A percentile compares a stretch with the other conserved stretches of the same genome.
These are phyloP conservation scores for Boletus eberwhitei DNA, from an alignment of 768 basidiomycete genomes.

Conservation along the genomic window DNA sequence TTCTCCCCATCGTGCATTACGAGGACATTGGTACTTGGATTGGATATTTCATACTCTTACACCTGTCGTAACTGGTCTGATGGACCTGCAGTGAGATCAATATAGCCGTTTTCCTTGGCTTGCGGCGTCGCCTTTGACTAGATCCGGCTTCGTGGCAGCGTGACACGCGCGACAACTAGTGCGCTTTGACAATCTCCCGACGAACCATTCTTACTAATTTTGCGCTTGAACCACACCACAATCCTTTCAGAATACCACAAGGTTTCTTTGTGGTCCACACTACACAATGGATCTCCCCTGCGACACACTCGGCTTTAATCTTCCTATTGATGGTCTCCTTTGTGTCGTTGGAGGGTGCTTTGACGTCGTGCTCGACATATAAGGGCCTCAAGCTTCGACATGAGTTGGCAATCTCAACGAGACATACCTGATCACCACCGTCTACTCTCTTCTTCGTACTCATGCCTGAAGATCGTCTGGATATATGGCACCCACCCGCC, in stretches of 20 bases:
- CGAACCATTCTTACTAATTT: not conserved
- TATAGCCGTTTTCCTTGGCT: not conserved
- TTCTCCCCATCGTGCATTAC: not conserved
- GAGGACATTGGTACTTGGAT: slow-evolving; percentile 6
- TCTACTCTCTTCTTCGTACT: not conserved
- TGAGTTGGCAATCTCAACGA: not conserved
- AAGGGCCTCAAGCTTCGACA: not conserved
- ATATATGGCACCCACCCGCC: slow-evolving; percentile 2
- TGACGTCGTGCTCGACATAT: not conserved
- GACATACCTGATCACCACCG: not conserved
- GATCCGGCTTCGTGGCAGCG: not conserved
- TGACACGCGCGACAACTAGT: not conserved
- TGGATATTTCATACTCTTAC: not conserved
- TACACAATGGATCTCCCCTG: not conserved
- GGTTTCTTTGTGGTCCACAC: not conserved
- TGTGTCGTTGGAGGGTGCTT: not conserved
- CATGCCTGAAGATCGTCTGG: slow-evolving; percentile 1
- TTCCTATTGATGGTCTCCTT: slow-evolving; percentile 1
- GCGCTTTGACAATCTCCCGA: not conserved
- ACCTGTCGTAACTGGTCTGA: slow-evolving; percentile 1
- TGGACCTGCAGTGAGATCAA: not conserved
- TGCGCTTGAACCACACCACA: slow-evolving; percentile 1
- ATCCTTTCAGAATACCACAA: not conserved
- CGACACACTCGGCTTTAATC: not conserved
- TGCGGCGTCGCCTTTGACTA: not conserved